phyloP scores from a whole-genome alignment of 176 grass and related monocot species.

The Sorghum bicolor region DNA sequence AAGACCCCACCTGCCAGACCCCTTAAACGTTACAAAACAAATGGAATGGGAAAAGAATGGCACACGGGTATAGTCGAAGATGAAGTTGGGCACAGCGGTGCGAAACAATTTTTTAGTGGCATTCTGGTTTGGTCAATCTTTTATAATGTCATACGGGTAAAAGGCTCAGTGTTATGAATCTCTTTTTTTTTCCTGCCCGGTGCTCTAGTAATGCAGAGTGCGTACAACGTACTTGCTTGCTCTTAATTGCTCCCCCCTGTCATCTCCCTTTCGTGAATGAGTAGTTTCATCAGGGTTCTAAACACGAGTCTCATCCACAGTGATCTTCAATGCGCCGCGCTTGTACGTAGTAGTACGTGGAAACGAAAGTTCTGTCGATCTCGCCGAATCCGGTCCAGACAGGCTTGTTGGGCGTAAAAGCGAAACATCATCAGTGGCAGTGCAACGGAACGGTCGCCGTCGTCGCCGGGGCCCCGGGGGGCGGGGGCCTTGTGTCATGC shows the following conservation, averaged over 20 bases:
- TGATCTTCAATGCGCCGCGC: not conserved
- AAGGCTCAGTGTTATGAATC: too few relatives aligned
- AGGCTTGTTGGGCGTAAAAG: not conserved
- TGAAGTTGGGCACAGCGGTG: too few relatives aligned
- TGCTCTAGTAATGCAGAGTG: not conserved
- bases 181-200: not conserved
- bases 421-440: constrained; percentile 1
- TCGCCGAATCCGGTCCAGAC: not conserved
- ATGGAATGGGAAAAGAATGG: too few relatives aligned
- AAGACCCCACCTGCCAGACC: too few relatives aligned
- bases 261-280: constrained; percentile 16
- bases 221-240: not conserved
- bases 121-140: too few relatives aligned
- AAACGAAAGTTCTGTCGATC: too few relatives aligned
- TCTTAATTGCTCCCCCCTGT: not conserved
- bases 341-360: not conserved
- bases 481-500: not conserved
- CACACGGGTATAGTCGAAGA: too few relatives aligned
- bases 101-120: too few relatives aligned
- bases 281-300: not conserved
- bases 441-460: constrained; percentile 10
- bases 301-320: not conserved
- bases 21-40: too few relatives aligned
- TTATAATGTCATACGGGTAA: too few relatives aligned
- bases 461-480: too few relatives aligned